These are phyloP conservation scores for Fusarium algeriense DNA, from an alignment of 2,329 filamentous ascomycete species.

Conservation along the genomic window DNA sequence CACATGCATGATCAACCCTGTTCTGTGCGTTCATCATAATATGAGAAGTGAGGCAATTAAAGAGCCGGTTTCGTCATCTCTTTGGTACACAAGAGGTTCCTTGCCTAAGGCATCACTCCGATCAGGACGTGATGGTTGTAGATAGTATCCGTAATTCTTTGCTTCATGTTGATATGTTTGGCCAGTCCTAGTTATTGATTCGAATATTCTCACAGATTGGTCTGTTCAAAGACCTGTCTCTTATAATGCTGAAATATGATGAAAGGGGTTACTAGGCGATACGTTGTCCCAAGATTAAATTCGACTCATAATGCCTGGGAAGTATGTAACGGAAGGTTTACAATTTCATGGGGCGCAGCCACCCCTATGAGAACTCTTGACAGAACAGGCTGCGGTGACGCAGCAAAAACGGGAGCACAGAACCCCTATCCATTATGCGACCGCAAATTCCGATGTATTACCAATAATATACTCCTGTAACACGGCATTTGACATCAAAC, in stretches of 20 bases:
- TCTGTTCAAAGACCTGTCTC: background rate
- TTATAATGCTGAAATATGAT: no score
- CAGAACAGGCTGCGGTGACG: background rate
- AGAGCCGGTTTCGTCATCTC: background rate
- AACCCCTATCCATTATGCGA: background rate
- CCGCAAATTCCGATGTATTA: constrained; percentile 2
- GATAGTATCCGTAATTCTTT: background rate
- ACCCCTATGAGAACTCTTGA: background rate
- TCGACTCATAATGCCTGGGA: background rate
- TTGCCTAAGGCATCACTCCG: no score
- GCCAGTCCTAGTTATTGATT: background rate
- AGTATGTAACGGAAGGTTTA: background rate
- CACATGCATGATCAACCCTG: constrained; percentile 37
- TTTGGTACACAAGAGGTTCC: background rate
- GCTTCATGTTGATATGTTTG: background rate
- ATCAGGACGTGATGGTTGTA: background rate
- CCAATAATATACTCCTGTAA: constrained; percentile 13
- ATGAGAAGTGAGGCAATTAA: background rate
- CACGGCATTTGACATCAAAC: constrained; percentile 21
- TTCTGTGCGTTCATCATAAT: background rate
- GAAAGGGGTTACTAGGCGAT: background rate
- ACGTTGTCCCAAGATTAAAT: background rate
- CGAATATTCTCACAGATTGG: background rate
- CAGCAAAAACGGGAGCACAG: background rate
- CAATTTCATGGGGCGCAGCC: background rate